Base-by-base conservation (phyloP, 495 filamentous ascomycete species). In the Aspergillus baeticus region DNA sequence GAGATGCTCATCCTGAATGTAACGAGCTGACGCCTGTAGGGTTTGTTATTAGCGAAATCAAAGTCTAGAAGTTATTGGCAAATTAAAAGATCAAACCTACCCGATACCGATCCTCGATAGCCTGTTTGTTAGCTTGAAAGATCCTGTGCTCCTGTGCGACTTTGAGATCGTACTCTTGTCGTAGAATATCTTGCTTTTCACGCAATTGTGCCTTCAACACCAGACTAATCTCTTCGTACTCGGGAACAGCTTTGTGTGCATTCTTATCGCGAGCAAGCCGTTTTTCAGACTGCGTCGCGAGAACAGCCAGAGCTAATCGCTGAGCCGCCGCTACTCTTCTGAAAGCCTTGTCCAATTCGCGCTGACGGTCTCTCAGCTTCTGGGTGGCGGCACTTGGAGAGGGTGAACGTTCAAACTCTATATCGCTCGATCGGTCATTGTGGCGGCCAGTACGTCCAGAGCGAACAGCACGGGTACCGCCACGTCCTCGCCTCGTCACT, bases 281-380 rank as follows among this genome's bases (percentile, higher is more conserved):
- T 22, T 66, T 59, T 64, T 79, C 66, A 0, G 70, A 68, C 21
- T 74, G 74, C 7, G 69, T 65, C 5, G 73, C 74, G 26, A 81
- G 47, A 5, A 69, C 67, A 22, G 58, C 63, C 22, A 81, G 45
- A 3, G 77, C 70, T 18, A 71, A 35, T 42, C 70, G 66, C 50
- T 79, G 76, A 0, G 69, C 70, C 11, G 68, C 63, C 36, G 72
- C 76, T 21, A 79, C 63, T 33, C 68, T 70, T 60, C 74, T 77
- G 55, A 80, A 79, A 1, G 71, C 56, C 13, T 64, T 61, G 31
- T 73, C 69, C 31, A 83, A 33, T 52, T 76, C 69, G 4, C 69
- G 72, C 55, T 77, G 75, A 5, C 76, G 73, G 22, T 68, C 59
- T 26, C 72, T 72, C 10, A 79, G 65, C 18, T 63, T 71, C 44